phyloP scores from a whole-genome alignment of 108 stramenopile genomes.

The Fistulifera pelliculosa region DNA sequence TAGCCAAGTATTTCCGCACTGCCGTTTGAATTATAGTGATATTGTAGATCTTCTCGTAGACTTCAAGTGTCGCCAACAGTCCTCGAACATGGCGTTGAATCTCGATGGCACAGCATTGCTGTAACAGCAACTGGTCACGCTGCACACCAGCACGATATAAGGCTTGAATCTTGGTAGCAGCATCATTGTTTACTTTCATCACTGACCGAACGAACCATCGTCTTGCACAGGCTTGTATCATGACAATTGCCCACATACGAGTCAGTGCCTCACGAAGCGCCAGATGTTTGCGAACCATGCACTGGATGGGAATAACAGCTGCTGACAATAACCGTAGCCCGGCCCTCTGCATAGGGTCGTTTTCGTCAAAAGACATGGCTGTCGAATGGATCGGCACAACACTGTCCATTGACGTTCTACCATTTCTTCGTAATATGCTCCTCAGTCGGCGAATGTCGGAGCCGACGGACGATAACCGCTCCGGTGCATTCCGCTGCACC shows the following conservation, averaged over 20 bases:
- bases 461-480: background rate
- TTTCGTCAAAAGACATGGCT: constrained; percentile 23
- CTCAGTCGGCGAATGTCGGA: background rate
- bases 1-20: constrained; percentile 41
- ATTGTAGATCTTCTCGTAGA: constrained; percentile 56
- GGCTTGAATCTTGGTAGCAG: constrained; percentile 53
- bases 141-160: constrained; percentile 45
- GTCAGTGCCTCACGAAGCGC: constrained; percentile 49
- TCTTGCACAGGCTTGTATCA: constrained; percentile 57
- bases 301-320: constrained; percentile 79
- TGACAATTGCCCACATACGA: constrained; percentile 64
- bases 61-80: constrained; percentile 30
- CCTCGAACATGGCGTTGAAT: constrained; percentile 47
- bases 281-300: constrained; percentile 56
- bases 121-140: constrained; percentile 47
- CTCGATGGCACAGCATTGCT: constrained; percentile 71
- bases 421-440: background rate
- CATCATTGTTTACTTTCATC: constrained; percentile 30
- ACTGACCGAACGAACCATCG: constrained; percentile 41
- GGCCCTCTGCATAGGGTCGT: constrained; percentile 73
- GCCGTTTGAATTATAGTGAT: constrained; percentile 45
- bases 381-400: background rate
- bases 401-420: no score
- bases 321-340: constrained; percentile 64
- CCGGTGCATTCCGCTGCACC: background rate